phyloP scores from a whole-genome alignment of 257 asterid species.

The Rehmannia glutinosa region DNA sequence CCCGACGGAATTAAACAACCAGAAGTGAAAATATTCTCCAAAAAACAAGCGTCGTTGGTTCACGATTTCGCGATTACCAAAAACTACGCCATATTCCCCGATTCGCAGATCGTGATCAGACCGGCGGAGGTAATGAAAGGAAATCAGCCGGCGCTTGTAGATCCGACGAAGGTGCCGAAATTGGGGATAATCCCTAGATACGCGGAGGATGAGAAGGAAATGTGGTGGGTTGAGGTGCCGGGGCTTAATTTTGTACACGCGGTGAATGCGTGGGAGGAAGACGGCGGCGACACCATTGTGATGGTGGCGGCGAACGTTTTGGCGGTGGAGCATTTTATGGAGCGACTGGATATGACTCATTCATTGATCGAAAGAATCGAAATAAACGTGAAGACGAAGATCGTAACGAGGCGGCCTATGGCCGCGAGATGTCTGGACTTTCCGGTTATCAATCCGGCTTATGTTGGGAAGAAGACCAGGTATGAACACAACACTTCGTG shows the following conservation, averaged over 20 bases:
- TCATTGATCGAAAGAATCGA: constrained; percentile 34
- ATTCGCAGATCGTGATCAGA: constrained; percentile 32
- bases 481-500: background rate
- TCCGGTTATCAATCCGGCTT: constrained; percentile 39
- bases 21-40: constrained; percentile 5
- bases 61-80: constrained; percentile 24
- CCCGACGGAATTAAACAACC: constrained; percentile 32
- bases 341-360: constrained; percentile 29
- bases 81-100: constrained; percentile 36
- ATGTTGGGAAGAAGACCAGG: constrained; percentile 33
- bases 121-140: constrained; percentile 30
- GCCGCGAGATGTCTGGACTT: constrained; percentile 35
- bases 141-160: constrained; percentile 26
- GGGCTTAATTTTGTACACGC: constrained; percentile 33
- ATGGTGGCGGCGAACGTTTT: constrained; percentile 32
- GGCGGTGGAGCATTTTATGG: constrained; percentile 28
- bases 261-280: constrained; percentile 51
- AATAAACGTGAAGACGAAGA: constrained; percentile 28
- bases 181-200: constrained; percentile 40
- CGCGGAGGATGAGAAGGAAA: constrained; percentile 34
- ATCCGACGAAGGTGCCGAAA: constrained; percentile 29
- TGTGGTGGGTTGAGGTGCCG: constrained; percentile 41
- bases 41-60: background rate
- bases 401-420: constrained; percentile 16
- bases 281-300: constrained; percentile 33